Evolutionary conservation across 176 grass and related monocot species (phyloP), one percentile per base, ranked within the genome.

Genomic region (Phyllostachys edulis): DNA sequence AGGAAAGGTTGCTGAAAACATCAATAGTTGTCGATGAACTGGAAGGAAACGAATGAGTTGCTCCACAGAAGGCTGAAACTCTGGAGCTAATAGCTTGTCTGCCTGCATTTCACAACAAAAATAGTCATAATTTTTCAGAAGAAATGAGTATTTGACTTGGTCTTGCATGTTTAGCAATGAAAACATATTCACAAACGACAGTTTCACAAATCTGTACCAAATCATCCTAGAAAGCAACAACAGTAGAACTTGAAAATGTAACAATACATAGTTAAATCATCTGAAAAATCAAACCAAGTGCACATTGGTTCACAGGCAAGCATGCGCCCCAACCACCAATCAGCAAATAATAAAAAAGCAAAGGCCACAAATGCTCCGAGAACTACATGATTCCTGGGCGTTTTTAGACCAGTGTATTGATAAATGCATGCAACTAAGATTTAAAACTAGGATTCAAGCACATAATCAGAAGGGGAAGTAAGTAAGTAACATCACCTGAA

Each of bases 1-100:
- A 74, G 89, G 92, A 80, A 94, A 94, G 10, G 89, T 91, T 81
- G 89, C 92, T 8, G 92, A 94, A 86, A 94, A 94, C 83, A 91
- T 61, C 87, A 94, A 91, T 81, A 94, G 90, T 60, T 94, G 92
- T 45, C 89, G 63, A 82, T 52, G 87, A 82, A 66, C 64, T 81
- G 89, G 92, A 91, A 94, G 87, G 80, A 85, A 94, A 73, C 37
- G 75, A 72, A 91, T 94, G 45, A 98, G 84, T 45, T 94, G 82
- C 71, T 95, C 89, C n/a, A 95, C 72, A 34, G 96, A 93, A 85
- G 92, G 92, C 71, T 95, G 92, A 82, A 98, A 98, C 80, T 98
- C 96, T 16, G 87, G 96, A 62, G 87, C 89, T 21, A 98, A 88
- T 54, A 98, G 85, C 80, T 98, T 98, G 60, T 98, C 93, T 3